Conservation (phyloP, 805 yeast genomes). For the Yamadazyma kitorensis region DNA sequence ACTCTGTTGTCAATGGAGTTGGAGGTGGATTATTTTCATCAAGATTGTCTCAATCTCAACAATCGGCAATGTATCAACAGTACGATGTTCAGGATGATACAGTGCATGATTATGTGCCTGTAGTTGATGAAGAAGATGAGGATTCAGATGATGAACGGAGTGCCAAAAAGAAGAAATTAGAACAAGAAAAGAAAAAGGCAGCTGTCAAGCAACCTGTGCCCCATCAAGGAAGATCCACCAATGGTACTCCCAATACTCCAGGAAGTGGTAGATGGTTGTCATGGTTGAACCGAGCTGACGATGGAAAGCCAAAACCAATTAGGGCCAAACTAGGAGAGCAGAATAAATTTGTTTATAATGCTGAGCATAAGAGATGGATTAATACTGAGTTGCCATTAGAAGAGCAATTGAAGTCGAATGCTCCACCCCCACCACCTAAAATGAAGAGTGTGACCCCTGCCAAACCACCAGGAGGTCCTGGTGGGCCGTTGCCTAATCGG, state of each 20-base stretch:
- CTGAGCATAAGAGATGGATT: constrained; percentile 83
- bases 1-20: constrained; percentile 37
- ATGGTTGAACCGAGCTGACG: constrained; percentile 24
- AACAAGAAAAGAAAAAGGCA: constrained; percentile 10
- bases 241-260: too few species aligned
- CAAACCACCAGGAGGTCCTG: constrained; percentile 15
- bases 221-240: neutral
- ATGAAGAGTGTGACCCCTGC: constrained; percentile 24
- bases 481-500: constrained; percentile 13
- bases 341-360: constrained; percentile 74
- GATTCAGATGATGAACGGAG: constrained; percentile 42
- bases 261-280: constrained; percentile 11
- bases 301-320: constrained; percentile 70
- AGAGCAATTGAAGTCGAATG: constrained; percentile 53
- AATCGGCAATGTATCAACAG: constrained; percentile 42
- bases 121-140: constrained; percentile 44
- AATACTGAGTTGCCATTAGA: constrained; percentile 64
- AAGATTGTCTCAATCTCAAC: constrained; percentile 42
- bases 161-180: constrained; percentile 19
- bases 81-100: constrained; percentile 46
- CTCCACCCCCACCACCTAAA: constrained; percentile 68
- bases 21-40: constrained; percentile 34
- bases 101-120: constrained; percentile 40
- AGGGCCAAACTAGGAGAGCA: constrained; percentile 85
- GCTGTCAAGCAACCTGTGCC: neutral